phyloP scores from a whole-genome alignment of 345 rosid genomes.

The Lumnitzera littorea region DNA sequence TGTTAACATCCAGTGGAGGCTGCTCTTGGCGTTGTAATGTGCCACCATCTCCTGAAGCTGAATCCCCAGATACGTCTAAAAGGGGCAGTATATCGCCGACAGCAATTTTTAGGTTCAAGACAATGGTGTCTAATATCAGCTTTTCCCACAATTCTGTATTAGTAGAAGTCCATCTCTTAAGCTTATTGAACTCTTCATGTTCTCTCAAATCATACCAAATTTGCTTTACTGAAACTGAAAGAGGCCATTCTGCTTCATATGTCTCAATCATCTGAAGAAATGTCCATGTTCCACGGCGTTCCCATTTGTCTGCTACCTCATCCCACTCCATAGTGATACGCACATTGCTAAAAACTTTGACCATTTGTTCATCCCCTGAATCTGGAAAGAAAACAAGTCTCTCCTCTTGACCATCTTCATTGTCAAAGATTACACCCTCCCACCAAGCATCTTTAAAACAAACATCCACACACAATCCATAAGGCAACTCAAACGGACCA shows the following conservation, averaged over 20 bases:
- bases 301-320: slow-evolving; percentile 39
- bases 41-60: background rate
- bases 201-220: slow-evolving; percentile 71
- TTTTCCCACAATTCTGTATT: slow-evolving; percentile 29
- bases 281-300: slow-evolving; percentile 57
- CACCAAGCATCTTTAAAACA: slow-evolving; percentile 53
- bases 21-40: background rate
- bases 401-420: slow-evolving; percentile 28
- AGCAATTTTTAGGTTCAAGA: slow-evolving; percentile 24
- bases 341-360: slow-evolving; percentile 14
- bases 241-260: slow-evolving; percentile 20
- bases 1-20: slow-evolving; percentile 12
- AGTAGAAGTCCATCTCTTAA: slow-evolving; percentile 49
- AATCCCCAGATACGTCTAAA: background rate
- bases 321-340: slow-evolving; percentile 77
- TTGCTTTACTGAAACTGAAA: slow-evolving; percentile 54
- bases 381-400: slow-evolving; percentile 81
- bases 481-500: slow-evolving; percentile 19
- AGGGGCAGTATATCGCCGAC: slow-evolving; percentile 1
- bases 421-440: slow-evolving; percentile 83
- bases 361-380: slow-evolving; percentile 57
- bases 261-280: slow-evolving; percentile 56
- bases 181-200: slow-evolving; percentile 27
- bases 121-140: slow-evolving; percentile 40
- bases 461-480: slow-evolving; percentile 69